Evolutionary conservation across 805 yeast species (phyloP), one percentile per base, ranked within the genome.

Genomic region (Cyberlindnera maritima): DNA sequence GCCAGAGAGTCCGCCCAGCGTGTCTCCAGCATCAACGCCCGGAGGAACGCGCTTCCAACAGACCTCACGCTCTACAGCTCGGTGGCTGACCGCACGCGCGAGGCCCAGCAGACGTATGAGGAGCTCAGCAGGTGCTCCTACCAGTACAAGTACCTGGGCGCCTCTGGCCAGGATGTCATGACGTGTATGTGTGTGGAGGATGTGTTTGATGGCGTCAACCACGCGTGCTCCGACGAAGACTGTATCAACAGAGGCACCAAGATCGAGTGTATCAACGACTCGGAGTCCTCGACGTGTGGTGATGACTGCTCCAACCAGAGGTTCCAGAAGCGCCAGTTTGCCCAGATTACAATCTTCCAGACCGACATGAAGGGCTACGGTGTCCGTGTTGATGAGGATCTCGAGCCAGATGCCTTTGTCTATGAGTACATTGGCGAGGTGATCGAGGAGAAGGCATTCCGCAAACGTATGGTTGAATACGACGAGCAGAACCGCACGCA

Each of bases 381-480:
- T 34, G 80, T 92, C 46, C 75, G 96, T 50, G 91, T 96, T 0
- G 74, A 80, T 47, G 65, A 60, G 4, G 72, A 69, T 43, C 71
- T 94, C 13, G 68, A 74, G 14, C 81, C 78, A 18, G 80, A 81
- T 45, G 71, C 79, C n/a, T 90, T 92, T 61, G 78, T 92, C 37
- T 88, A 87, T 67, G 99, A 92, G 68, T 92, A 92, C 67, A 80
- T 87, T 41, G 99, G 99, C 37, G 98, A 92, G 65, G 96, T 92
- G 32, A 85, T 92, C 31, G 91, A 86, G 62, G 95, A 89, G 59
- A 67, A 70, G 17, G 70, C 79, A n/a, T 94, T 91, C 64, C 73
- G 88, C 42, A 72, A 72, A 41, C 76, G 97, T 50, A 86, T 85
- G 85, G 70, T 79, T 36, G 77, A 76, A 37, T 92, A 92, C 64